Base-by-base conservation (phyloP, 1,139 yeast species). In the Taiozyma onychis region DNA sequence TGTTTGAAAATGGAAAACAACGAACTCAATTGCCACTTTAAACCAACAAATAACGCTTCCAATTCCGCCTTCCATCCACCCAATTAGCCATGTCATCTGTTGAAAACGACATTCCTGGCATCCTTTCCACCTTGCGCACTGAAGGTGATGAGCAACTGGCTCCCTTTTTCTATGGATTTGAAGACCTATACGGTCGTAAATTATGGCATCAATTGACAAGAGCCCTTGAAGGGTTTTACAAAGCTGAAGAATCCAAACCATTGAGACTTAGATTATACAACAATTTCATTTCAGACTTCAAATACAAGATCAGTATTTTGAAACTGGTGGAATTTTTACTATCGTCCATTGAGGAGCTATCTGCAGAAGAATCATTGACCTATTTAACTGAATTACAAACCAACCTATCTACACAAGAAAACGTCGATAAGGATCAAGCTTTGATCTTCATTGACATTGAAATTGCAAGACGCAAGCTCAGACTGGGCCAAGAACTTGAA, bases 121-220 rank as follows among this genome's bases (percentile, higher is more conserved):
- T 61, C 18, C 51, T 61, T 10, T 24, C 61, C 13, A 76, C 84
- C 4, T 73, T 91, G 52, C 80, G 97, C 53, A 77, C 78, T 66
- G 88, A 85, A 62, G 76, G 82, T 9, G 88, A 83, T 51, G 76
- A 81, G 1, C 81, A 84, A 42, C 80, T 88, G 43, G 76, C 80
- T n/a, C 78, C 82, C 42, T 70, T 81, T 44, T 79, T 87, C 59
- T 85, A 83, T 63, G 82, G 85, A 51, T 79, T 93, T 65, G 98
- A 91, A 65, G 97, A 90, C 61, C 75, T 75, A 55, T 88, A 89
- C 71, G 97, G 91, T 66, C 78, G 96, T 60, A 89, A 88, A 73
- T 76, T 80, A 54, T 81, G 85, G 85, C 83, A 79, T 62, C 96
- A 88, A 71, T 78, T 93, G 64, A 88, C 97, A 2, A 78, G 80